These are phyloP conservation scores for Panaeolus cyanescens DNA, from an alignment of 768 basidiomycete species.

Conservation along the genomic window DNA sequence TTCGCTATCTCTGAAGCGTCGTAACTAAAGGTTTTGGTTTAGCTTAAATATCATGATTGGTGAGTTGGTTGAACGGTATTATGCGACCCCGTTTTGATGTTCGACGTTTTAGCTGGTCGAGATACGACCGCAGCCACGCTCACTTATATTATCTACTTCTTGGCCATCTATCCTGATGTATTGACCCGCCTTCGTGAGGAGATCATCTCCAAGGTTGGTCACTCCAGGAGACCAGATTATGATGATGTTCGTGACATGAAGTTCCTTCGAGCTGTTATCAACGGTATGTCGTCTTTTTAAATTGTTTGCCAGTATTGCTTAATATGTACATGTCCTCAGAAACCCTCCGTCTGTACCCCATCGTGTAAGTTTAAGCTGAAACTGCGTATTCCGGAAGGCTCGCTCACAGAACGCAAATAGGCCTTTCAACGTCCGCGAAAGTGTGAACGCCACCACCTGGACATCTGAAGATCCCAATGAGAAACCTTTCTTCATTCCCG, in stretches of 20 bases:
- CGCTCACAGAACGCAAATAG: conserved; percentile 18
- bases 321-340: conserved; percentile 31
- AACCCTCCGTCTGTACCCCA: conserved; percentile 56
- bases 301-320: background rate
- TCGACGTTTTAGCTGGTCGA: conserved; percentile 36
- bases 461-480: conserved; percentile 44
- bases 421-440: conserved; percentile 54
- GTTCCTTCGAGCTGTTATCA: conserved; percentile 64
- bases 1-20: background rate
- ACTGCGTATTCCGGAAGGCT: background rate
- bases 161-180: conserved; percentile 54
- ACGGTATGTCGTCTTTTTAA: conserved; percentile 40
- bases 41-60: conserved; percentile 50
- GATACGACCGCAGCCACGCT: conserved; percentile 49
- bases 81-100: background rate
- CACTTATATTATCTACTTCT: conserved; percentile 43
- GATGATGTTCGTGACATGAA: conserved; percentile 65
- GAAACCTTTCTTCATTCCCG: conserved; percentile 56
- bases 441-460: conserved; percentile 48
- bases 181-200: conserved; percentile 53
- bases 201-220: conserved; percentile 53
- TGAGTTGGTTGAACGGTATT: no score
- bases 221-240: conserved; percentile 45
- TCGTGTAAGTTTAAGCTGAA: conserved; percentile 39
- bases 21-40: background rate